Evolutionary conservation across 2,329 filamentous ascomycete genomes (phyloP).

Genomic region (Aspergillus tubingensis): DNA sequence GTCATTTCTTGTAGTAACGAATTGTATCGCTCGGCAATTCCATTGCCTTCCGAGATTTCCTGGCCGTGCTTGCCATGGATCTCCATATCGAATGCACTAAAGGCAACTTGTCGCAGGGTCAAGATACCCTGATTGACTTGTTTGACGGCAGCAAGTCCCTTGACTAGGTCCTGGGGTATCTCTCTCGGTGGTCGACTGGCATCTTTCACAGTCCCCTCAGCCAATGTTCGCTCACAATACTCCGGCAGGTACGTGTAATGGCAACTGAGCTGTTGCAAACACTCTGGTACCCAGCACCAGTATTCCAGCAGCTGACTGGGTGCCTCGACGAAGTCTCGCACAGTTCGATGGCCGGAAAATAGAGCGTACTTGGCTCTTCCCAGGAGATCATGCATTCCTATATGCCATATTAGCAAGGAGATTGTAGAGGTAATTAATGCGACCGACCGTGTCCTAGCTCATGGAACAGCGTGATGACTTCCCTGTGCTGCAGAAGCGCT

Average conservation of each 20-base stretch:
- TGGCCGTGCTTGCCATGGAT: neutral
- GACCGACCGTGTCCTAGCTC: conserved; percentile 1
- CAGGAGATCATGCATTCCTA: conserved; percentile 8
- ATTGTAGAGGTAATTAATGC: neutral
- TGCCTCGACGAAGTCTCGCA: conserved; percentile 7
- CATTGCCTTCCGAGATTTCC: neutral
- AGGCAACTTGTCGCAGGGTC: neutral
- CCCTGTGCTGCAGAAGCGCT: neutral
- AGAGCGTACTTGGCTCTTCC: neutral
- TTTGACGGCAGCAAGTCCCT: neutral
- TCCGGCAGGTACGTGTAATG: neutral
- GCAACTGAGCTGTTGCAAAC: conserved; percentile 1
- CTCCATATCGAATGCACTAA: conserved; percentile 4
- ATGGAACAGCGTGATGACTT: conserved; percentile 3
- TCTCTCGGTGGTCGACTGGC: neutral
- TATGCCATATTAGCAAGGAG: neutral
- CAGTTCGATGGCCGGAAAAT: conserved; percentile 6
- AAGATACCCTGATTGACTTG: neutral
- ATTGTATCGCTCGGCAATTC: neutral
- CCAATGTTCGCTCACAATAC: neutral
- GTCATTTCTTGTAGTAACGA: neutral
- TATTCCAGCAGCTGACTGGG: conserved; percentile 1
- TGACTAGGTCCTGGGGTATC: neutral
- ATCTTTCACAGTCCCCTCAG: neutral
- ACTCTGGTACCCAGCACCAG: conserved; percentile 7